These are phyloP conservation scores for Colletotrichum gloeosporioides DNA, from an alignment of 2,329 filamentous ascomycete species.

Conservation along the genomic window DNA sequence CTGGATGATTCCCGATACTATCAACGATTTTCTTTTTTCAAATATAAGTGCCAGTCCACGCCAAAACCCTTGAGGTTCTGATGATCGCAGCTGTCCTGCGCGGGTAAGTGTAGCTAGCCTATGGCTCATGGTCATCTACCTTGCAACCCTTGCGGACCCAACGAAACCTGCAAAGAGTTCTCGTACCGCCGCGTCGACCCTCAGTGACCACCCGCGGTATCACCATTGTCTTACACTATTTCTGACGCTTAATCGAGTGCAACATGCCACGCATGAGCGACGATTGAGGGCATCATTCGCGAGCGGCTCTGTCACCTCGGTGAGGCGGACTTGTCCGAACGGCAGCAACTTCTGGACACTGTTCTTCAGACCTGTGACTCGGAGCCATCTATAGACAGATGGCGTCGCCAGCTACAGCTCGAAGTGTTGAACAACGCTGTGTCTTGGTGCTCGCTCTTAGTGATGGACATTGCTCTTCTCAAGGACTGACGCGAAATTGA, in stretches of 20 bases:
- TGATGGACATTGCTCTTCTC: not conserved
- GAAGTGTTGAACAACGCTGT: not conserved
- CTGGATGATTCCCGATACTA: slow-evolving; percentile 21
- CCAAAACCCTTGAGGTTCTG: fast-evolving
- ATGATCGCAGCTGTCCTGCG: not conserved
- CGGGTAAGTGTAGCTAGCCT: fast-evolving
- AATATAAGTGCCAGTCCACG: not conserved
- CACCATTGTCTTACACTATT: not conserved
- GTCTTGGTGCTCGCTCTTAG: not conserved
- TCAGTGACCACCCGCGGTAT: not conserved
- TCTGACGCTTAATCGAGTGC: not conserved
- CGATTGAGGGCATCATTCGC: not conserved
- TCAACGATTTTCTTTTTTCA: not conserved
- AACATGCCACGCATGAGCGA: not conserved
- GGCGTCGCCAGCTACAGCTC: not conserved
- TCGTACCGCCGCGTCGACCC: not conserved
- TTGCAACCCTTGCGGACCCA: not conserved
- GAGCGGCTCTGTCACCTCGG: not conserved
- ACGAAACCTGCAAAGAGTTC: not conserved
- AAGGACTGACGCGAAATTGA: not conserved
- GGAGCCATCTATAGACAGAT: not conserved
- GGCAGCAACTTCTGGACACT: not conserved
- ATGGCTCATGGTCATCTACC: not conserved
- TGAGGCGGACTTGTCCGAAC: not conserved
- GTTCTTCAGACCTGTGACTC: not conserved